A percentile compares a stretch with the other conserved stretches of the same genome.
Conservation (phyloP, 176 grass and related monocot species). For the Urochloa ruziziensis region DNA sequence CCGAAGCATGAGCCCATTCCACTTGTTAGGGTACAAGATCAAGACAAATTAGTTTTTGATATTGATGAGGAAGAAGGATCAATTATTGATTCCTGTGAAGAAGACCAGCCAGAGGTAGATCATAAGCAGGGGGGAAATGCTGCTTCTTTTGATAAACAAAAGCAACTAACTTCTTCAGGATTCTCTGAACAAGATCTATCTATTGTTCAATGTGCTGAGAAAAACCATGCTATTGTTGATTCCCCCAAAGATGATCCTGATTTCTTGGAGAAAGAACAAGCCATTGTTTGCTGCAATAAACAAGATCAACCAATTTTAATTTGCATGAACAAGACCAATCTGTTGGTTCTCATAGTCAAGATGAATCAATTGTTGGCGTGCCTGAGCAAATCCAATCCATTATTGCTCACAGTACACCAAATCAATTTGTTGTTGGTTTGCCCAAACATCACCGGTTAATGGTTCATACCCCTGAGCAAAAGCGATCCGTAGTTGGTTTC, state of each 20-base stretch:
- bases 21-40: not conserved
- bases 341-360: conserved; percentile 15
- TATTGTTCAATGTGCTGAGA: not conserved
- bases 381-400: not conserved
- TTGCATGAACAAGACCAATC: not conserved
- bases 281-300: not conserved
- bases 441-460: conserved; percentile 18
- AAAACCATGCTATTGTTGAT: not conserved
- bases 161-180: not conserved
- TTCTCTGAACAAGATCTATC: not conserved
- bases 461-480: conserved; percentile 24
- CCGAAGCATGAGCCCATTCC: too few species aligned
- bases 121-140: not conserved
- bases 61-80: conserved; percentile 9
- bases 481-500: conserved; percentile 24
- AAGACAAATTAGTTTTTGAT: not conserved
- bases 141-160: conserved; percentile 5
- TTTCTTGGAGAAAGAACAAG: not conserved
- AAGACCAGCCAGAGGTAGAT: not conserved
- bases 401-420: conserved; percentile 21
- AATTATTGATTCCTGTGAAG: not conserved
- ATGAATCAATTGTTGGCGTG: conserved; percentile 17
- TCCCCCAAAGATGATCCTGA: not conserved
- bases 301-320: conserved; percentile 11
- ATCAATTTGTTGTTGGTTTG: conserved; percentile 4